Base-by-base conservation (phyloP, 1,139 yeast species). In the Komagataea norvegica region DNA sequence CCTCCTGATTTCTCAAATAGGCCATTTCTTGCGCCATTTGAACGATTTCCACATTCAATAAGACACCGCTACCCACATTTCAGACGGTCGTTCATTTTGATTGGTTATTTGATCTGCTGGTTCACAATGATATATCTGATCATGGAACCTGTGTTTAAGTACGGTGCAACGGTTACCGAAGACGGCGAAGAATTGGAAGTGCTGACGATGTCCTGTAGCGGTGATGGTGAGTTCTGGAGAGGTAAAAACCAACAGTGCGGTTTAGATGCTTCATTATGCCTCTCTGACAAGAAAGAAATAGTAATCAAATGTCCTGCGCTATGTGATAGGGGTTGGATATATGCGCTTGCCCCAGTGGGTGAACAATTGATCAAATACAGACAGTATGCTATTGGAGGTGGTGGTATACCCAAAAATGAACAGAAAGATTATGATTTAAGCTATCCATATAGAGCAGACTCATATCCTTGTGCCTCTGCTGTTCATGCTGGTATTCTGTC, bases 381-480 rank as follows among this genome's bases (percentile, higher is more conserved):
- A 37, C 84, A 87, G 2, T 85, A 69, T 52, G 76, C 79, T 26
- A 72, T 89, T 29, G 96, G 96, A 3, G 91, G 93, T 11, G 91
- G 85, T 1, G 51, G 64, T 16, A 37, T 37, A 14, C 34, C 41
- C 6, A 29, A 26, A 24, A 31, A 23, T 8, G 19, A 37, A 11
- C 31, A 11, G 16, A 28, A 24, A 8, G 57, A 58, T n/a, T 46
- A 42, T 13, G 49, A 48, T 37, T 39, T 77, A 7, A 62, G 83
- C 0, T 52, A 63, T 19, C 87, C 88, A 1, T 91, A 87, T 54
- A 67, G 98, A 43, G 91, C 87, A 0, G 98, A 91, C 59, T 84
- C 95, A 1, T 88, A 68, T 54, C 79, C 91, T 0, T 91, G 98
- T 60, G 93, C 89, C 0, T 81, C 96, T 1, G 97, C 94, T 0